Evolutionary conservation across 257 asterid species (phyloP), one percentile per base, ranked within the genome.

Genomic region (Solanum okadae): DNA sequence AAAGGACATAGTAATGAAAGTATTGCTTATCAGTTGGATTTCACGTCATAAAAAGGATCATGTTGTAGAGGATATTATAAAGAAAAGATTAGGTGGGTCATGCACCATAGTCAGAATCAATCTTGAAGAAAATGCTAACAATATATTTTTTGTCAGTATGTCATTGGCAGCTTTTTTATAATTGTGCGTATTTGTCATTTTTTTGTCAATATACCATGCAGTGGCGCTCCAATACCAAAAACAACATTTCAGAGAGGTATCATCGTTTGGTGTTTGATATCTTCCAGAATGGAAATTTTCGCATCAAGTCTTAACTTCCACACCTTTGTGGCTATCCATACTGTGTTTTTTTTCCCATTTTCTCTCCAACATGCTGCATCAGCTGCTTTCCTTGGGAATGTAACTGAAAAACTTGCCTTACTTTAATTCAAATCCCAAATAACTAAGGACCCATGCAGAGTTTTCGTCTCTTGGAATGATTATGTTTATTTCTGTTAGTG

Each of bases 361-460:
- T 88, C 84, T 88, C 88, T 89, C 56, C 68, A 14, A 35, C 76
- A 67, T 90, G 89, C 88, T 82, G 86, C 93, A 65, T 42, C 49
- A 42, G 49, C 15, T 42, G 49, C 15, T 11, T 10, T 42, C 10
- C 13, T 42, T 42, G 1, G 84, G 31, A 90, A 90, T 27, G 92
- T 90, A 77, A 77, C 91, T 6, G 93, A 91, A 37, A 76, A 84
- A 82, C 89, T 88, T 49, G 88, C 94, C 40, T 83, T 94, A 86
- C 91, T 93, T 27, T 88, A 90, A 20, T 91, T 94, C 92, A 94
- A 92, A 85, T 89, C 92, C 71, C 75, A 63, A 81, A 90, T 94
- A 85, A 88, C 65, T 29, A 89, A 88, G 33, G 94, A 94, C 38
- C 94, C 93, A 29, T 86, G 29, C 12, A 86, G 90, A 65, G 87